These are phyloP conservation scores for Globisporangium yorkense DNA, from an alignment of 352 stramenopile genomes.

Conservation along the genomic window DNA sequence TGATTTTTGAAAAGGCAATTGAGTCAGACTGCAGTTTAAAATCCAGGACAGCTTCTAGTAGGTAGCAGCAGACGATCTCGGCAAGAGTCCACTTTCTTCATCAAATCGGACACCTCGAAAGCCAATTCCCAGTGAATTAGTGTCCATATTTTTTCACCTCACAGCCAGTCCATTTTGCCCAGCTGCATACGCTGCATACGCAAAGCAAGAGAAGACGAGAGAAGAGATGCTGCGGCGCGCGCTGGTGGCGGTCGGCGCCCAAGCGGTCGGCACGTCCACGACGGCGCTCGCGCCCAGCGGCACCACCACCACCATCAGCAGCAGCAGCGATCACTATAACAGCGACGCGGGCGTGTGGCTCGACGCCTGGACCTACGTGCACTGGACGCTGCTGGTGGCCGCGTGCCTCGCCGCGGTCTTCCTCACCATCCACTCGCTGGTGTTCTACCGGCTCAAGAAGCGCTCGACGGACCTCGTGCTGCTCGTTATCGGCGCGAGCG, in stretches of 20 bases:
- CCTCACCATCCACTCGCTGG: constrained; percentile 51
- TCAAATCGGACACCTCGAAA: too few species aligned
- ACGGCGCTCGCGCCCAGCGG: background rate
- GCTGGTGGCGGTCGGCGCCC: constrained; percentile 4
- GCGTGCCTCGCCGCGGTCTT: constrained; percentile 38
- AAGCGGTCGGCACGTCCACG: background rate
- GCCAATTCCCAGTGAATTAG: too few species aligned
- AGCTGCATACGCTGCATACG: background rate
- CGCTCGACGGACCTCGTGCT: constrained; percentile 65
- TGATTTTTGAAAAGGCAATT: too few species aligned
- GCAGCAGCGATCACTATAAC: background rate
- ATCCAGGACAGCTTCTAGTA: too few species aligned
- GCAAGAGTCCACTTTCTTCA: too few species aligned
- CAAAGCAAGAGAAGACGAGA: background rate
- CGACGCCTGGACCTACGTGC: constrained; percentile 32
- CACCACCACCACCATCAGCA: background rate
- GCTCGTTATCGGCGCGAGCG: constrained; percentile 54
- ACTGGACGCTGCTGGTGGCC: constrained; percentile 40
- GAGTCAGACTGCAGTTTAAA: too few species aligned
- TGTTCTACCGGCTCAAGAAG: constrained; percentile 56
- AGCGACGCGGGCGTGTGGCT: constrained; percentile 22
- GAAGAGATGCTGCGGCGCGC: constrained; percentile 8
- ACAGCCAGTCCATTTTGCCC: background rate
- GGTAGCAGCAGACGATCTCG: too few species aligned
- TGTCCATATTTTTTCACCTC: too few species aligned